Conservation (phyloP, 2,329 filamentous ascomycete species). For the Endothia cerciana region DNA sequence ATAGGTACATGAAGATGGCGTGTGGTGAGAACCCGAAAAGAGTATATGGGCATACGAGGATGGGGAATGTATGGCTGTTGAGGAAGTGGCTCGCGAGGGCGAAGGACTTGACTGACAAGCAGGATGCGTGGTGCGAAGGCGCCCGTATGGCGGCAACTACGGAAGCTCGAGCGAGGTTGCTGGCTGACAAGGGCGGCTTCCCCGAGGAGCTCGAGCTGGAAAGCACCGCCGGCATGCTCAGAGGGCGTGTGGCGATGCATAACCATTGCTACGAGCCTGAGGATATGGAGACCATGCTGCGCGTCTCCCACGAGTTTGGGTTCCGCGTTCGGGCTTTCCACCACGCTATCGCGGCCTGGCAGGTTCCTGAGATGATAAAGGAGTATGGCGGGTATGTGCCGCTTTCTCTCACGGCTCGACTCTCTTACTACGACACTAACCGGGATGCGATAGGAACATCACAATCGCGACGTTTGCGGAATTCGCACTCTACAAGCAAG, state of each 20-base stretch:
- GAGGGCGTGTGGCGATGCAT: slow-evolving; percentile 47
- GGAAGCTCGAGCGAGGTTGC: slow-evolving; percentile 29
- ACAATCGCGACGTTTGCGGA: slow-evolving; percentile 49
- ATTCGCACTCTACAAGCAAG: slow-evolving; percentile 46
- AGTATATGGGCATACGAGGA: slow-evolving; percentile 43
- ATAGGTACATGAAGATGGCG: slow-evolving; percentile 50
- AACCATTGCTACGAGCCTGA: slow-evolving; percentile 50
- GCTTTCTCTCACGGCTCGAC: slow-evolving; percentile 3
- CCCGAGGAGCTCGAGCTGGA: slow-evolving; percentile 45
- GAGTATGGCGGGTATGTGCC: slow-evolving; percentile 40
- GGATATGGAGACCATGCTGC: slow-evolving; percentile 48
- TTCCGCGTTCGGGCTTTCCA: slow-evolving; percentile 47
- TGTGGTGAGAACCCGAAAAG: slow-evolving; percentile 50
- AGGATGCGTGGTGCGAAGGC: slow-evolving; percentile 37
- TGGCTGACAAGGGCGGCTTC: slow-evolving; percentile 32
- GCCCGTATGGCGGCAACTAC: slow-evolving; percentile 29
- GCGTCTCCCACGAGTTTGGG: slow-evolving; percentile 47
- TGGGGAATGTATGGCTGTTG: slow-evolving; percentile 46
- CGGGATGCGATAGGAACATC: slow-evolving; percentile 38
- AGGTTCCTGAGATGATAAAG: slow-evolving; percentile 46
- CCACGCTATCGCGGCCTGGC: slow-evolving; percentile 45
- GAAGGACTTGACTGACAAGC: slow-evolving; percentile 40
- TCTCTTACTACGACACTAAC: not conserved
- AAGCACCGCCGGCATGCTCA: slow-evolving; percentile 44
- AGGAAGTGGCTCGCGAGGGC: slow-evolving; percentile 45